Evolutionary conservation across 1,139 yeast genomes (phyloP).

Genomic region (Blastobotrys malaysiensis): DNA sequence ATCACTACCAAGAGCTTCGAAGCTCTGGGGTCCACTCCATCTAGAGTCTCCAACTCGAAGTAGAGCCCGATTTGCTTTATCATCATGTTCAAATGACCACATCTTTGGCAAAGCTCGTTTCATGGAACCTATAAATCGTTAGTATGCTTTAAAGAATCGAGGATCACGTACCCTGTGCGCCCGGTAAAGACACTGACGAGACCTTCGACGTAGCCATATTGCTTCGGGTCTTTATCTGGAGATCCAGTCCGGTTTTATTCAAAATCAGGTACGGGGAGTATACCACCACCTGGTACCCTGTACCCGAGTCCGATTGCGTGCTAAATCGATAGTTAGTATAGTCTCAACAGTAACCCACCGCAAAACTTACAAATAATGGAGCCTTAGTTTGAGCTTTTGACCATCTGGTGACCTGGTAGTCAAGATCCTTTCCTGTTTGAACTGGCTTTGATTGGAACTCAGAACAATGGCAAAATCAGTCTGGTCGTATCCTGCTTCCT

Average conservation of each 20-base stretch:
- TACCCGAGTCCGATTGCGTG: slow-evolving; percentile 23
- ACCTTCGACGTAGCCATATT: slow-evolving; percentile 41
- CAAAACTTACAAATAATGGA: slow-evolving; percentile 50
- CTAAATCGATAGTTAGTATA: slow-evolving; percentile 4
- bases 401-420: slow-evolving; percentile 45
- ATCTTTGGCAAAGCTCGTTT: slow-evolving; percentile 54
- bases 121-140: slow-evolving; percentile 19
- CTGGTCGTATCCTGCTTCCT: slow-evolving; percentile 55
- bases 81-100: slow-evolving; percentile 74
- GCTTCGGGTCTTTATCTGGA: slow-evolving; percentile 53
- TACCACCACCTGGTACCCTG: slow-evolving; percentile 45
- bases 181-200: slow-evolving; percentile 12
- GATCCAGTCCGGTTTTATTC: slow-evolving; percentile 69
- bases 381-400: slow-evolving; percentile 56
- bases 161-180: slow-evolving; percentile 6
- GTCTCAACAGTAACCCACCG: neutral
- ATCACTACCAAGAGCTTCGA: slow-evolving; percentile 86
- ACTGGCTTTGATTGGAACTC: slow-evolving; percentile 50
- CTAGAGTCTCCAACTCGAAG: slow-evolving; percentile 63
- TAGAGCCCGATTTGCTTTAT: slow-evolving; percentile 63
- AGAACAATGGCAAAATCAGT: slow-evolving; percentile 76
- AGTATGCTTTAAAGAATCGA: neutral
- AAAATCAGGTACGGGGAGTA: slow-evolving; percentile 80
- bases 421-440: slow-evolving; percentile 48
- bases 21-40: slow-evolving; percentile 74